Evolutionary conservation across 176 grass and related monocot species (phyloP), one percentile per base, ranked within the genome.

Genomic region (Aegilops sharonensis): DNA sequence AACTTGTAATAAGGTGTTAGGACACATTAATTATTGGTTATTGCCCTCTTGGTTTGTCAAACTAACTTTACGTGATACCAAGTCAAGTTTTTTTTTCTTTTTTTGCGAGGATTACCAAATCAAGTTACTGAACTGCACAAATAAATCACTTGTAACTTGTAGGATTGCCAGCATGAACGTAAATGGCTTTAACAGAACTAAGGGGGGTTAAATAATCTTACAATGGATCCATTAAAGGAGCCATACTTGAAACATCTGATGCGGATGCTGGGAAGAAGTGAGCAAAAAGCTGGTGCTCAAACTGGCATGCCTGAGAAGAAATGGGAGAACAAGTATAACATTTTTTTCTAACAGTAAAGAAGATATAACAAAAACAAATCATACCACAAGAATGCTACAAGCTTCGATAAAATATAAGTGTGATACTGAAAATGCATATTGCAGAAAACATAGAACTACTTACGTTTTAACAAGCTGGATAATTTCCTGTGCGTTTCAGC

Each of bases 241-340:
- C 81, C 72, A 99, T 92, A 87, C 85, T 96, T 74, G 94, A 92
- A 87, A 85, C 87, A 90, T 96, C 97, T 64, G 89, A 82, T 79
- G 94, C 90, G 75, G 97, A 96, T 88, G 90, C 85, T 56, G 93
- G 92, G 85, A 99, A 99, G 85, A 99, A 99, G 78, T 96, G 90
- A 74, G 93, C 97, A 92, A 99, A 98, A 69, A 99, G 94, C 70
- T 99, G 97, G 82, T 99, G 97, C 88, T 99, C 97, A 92, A 96
- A 87, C 87, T 99, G 94, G 80, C 94, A 99, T 87, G 94, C 92
- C 97, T 99, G 85, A 72, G n/a, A 89, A 90, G 57, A 10, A 94
- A 88, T 39, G 78, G 24, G 31, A 86, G 50, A 91, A 85, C n/a
- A 83, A 68, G 71, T 86, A 91, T 86, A 72, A 85, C n/a, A 86